These are phyloP conservation scores for Phyllosticta citribraziliensis DNA, from an alignment of 2,329 filamentous ascomycete species.

Conservation along the genomic window DNA sequence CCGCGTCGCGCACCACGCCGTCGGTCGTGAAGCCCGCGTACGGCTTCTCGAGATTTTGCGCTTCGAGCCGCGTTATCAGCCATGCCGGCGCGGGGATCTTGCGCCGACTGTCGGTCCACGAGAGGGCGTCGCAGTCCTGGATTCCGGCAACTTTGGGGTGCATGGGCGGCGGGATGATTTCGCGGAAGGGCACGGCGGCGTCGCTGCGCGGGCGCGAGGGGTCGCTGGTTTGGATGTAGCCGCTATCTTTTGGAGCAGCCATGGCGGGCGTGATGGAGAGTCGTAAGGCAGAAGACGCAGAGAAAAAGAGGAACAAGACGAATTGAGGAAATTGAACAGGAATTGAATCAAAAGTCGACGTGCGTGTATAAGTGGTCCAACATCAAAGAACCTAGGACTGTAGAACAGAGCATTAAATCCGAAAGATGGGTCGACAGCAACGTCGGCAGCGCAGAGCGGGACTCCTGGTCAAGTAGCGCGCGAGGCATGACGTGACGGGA, in stretches of 20 bases:
- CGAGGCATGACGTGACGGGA: not conserved
- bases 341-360: not conserved
- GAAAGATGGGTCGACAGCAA: not conserved
- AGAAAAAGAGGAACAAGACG: too few species aligned
- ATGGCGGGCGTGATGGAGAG: not conserved
- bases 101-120: constrained; percentile 14
- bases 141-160: constrained; percentile 11
- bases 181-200: constrained; percentile 12
- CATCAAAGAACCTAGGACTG: not conserved
- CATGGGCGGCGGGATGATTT: constrained; percentile 10
- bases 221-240: constrained; percentile 9
- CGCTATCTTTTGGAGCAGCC: constrained; percentile 22
- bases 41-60: constrained; percentile 45
- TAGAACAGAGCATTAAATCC: too few species aligned
- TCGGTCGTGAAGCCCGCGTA: constrained; percentile 62
- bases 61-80: constrained; percentile 38
- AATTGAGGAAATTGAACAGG: not conserved
- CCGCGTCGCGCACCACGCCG: constrained; percentile 32
- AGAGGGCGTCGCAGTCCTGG: constrained; percentile 6
- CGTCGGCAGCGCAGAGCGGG: too few species aligned
- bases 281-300: too few species aligned
- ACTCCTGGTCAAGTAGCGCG: not conserved
- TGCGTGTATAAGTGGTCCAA: not conserved
- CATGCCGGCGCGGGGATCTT: constrained; percentile 45
- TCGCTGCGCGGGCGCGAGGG: constrained; percentile 7